Conservation (phyloP, 192 early-diverging fungal genomes). For the Coemansia sp. region DNA sequence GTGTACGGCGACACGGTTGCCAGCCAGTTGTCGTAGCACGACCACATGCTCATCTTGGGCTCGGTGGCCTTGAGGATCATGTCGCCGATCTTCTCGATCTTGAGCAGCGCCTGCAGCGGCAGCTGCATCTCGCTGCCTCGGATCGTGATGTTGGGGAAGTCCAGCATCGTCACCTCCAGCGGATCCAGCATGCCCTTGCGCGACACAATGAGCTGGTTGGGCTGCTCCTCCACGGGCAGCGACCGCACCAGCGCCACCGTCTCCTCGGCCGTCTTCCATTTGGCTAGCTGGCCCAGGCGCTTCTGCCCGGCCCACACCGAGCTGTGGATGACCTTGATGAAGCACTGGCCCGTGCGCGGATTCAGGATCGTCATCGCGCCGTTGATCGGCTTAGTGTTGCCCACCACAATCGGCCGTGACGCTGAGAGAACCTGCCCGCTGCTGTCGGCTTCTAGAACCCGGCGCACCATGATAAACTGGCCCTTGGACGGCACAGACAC, state of each 20-base stretch:
- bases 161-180: slow-evolving; percentile 82
- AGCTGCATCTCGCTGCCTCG: slow-evolving; percentile 96
- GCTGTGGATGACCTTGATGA: slow-evolving; percentile 99
- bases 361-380: slow-evolving; percentile 99
- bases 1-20: slow-evolving; percentile 93
- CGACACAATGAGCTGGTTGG: slow-evolving; percentile 98
- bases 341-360: slow-evolving; percentile 96
- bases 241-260: slow-evolving; percentile 98
- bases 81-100: slow-evolving; percentile 98
- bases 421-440: slow-evolving; percentile 10
- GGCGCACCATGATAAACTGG: slow-evolving; percentile 34
- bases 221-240: slow-evolving; percentile 98
- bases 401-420: slow-evolving; percentile 44
- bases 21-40: slow-evolving; percentile 97
- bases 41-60: slow-evolving; percentile 91
- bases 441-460: slow-evolving; percentile 6
- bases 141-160: slow-evolving; percentile 99
- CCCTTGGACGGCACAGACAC: slow-evolving; percentile 26
- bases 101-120: slow-evolving; percentile 96
- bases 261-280: slow-evolving; percentile 99
- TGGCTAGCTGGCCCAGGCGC: slow-evolving; percentile 97
- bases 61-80: slow-evolving; percentile 97
- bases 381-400: slow-evolving; percentile 95
- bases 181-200: slow-evolving; percentile 99
- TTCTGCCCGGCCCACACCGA: slow-evolving; percentile 99